phyloP scores from a whole-genome alignment of 2,329 filamentous ascomycete species.

The Diaporthe longicolla region DNA sequence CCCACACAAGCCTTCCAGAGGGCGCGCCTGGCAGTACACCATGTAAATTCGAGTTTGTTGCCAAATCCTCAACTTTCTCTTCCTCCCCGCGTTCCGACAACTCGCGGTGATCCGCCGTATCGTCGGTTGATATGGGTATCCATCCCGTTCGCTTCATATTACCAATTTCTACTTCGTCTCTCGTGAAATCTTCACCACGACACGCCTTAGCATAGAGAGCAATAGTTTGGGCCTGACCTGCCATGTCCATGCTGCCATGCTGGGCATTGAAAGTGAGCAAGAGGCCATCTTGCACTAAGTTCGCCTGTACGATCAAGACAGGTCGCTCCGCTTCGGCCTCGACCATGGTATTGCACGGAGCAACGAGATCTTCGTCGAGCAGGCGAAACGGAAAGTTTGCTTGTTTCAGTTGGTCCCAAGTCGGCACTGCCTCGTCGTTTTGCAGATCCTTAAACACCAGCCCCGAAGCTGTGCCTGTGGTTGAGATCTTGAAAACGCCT shows the following conservation, averaged over 20 bases:
- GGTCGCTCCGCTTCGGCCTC: conserved; percentile 46
- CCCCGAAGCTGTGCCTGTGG: conserved; percentile 48
- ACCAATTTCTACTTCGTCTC: conserved; percentile 58
- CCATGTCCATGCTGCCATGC: conserved; percentile 66
- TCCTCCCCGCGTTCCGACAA: neutral
- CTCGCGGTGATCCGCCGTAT: rapidly evolving
- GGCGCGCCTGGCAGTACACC: conserved; percentile 27
- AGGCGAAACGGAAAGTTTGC: conserved; percentile 62
- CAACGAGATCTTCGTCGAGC: conserved; percentile 61
- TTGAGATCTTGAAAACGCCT: conserved; percentile 55
- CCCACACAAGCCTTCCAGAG: conserved; percentile 50
- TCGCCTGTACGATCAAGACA: conserved; percentile 64
- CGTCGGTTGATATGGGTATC: conserved; percentile 46
- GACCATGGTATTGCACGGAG: conserved; percentile 57
- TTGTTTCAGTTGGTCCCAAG: conserved; percentile 54
- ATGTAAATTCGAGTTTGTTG: conserved; percentile 43
- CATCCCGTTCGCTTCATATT: conserved; percentile 55
- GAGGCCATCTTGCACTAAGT: conserved; percentile 63
- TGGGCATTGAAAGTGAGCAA: conserved; percentile 63
- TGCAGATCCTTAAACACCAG: conserved; percentile 61
- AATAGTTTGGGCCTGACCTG: conserved; percentile 62
- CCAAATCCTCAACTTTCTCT: rapidly evolving
- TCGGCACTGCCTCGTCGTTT: conserved; percentile 52
- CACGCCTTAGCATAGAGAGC: conserved; percentile 65
- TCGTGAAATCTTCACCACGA: conserved; percentile 58